These are phyloP conservation scores for Theobroma grandiflorum DNA, from an alignment of 441 rosid species.

Conservation along the genomic window DNA sequence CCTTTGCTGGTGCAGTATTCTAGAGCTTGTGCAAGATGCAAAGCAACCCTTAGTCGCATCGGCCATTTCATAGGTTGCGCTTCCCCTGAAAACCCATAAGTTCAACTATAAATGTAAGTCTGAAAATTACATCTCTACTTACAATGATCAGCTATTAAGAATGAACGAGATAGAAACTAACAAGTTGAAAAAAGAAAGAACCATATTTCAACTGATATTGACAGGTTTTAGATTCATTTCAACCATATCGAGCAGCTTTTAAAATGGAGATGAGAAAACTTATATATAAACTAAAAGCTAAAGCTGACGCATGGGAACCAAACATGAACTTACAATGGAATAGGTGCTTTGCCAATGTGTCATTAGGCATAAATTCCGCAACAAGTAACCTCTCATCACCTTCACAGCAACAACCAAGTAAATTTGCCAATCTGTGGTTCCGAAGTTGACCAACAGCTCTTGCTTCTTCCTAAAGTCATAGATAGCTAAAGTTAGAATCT, in stretches of 20 bases:
- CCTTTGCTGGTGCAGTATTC: conserved; percentile 88
- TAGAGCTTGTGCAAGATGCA: conserved; percentile 91
- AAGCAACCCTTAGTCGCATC: conserved; percentile 88
- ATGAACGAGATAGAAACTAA: conserved; percentile 1
- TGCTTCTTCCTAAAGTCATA: conserved; percentile 64
- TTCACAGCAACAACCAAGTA: conserved; percentile 75
- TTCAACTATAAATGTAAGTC: background rate
- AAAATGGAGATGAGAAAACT: background rate
- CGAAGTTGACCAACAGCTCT: conserved; percentile 75
- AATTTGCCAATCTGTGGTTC: conserved; percentile 63
- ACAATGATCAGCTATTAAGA: background rate
- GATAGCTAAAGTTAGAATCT: conserved; percentile 19
- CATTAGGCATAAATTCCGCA: conserved; percentile 73
- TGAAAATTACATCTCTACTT: background rate
- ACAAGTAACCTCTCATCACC: conserved; percentile 79
- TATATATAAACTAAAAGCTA: background rate
- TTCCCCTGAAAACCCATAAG: conserved; percentile 66
- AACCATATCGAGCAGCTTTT: background rate
- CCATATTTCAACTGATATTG: conserved; percentile 12
- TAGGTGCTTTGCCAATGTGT: conserved; percentile 76
- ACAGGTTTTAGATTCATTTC: background rate
- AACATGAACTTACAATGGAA: conserved; percentile 62
- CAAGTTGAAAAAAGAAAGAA: background rate
- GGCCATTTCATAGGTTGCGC: conserved; percentile 95
- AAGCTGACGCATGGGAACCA: background rate